Conservation (phyloP, 176 grass and related monocot species). For the Oryza meridionalis region DNA sequence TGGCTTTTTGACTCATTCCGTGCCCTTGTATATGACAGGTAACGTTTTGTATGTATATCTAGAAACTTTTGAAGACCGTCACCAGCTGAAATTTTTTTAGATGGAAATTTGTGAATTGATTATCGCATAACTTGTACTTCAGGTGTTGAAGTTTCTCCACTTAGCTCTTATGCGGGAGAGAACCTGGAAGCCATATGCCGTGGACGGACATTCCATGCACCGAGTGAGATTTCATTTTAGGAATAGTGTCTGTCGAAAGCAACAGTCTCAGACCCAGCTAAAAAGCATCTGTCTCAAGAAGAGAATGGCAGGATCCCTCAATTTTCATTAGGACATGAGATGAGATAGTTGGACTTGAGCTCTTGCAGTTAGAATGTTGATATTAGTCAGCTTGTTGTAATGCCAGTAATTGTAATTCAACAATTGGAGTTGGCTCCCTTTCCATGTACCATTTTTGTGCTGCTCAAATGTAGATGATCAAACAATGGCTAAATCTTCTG, state of each 20-base stretch:
- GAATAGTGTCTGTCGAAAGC: constrained; percentile 28
- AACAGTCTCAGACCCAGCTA: constrained; percentile 12
- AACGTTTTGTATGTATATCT: constrained; percentile 25
- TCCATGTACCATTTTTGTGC: constrained; percentile 11
- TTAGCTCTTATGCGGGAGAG: constrained; percentile 81
- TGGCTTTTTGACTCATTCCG: constrained; percentile 88
- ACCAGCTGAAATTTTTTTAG: background rate
- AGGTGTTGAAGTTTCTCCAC: constrained; percentile 89
- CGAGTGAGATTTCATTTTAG: constrained; percentile 75
- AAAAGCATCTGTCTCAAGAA: background rate
- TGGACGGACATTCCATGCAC: constrained; percentile 87
- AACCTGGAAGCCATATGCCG: constrained; percentile 81
- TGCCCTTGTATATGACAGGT: constrained; percentile 88
- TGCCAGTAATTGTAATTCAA: constrained; percentile 30
- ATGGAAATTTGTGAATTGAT: constrained; percentile 6
- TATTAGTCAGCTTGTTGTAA: constrained; percentile 50
- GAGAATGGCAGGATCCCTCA: constrained; percentile 17
- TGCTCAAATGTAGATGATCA: constrained; percentile 47
- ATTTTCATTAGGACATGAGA: constrained; percentile 31
- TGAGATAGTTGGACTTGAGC: constrained; percentile 23
- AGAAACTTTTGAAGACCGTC: background rate
- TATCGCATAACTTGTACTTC: constrained; percentile 17
- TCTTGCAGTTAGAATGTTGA: constrained; percentile 50
- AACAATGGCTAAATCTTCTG: constrained; percentile 33
- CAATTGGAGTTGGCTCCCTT: constrained; percentile 1